These are phyloP conservation scores for Lactuca saligna DNA, from an alignment of 129 eudicot species.

Conservation along the genomic window DNA sequence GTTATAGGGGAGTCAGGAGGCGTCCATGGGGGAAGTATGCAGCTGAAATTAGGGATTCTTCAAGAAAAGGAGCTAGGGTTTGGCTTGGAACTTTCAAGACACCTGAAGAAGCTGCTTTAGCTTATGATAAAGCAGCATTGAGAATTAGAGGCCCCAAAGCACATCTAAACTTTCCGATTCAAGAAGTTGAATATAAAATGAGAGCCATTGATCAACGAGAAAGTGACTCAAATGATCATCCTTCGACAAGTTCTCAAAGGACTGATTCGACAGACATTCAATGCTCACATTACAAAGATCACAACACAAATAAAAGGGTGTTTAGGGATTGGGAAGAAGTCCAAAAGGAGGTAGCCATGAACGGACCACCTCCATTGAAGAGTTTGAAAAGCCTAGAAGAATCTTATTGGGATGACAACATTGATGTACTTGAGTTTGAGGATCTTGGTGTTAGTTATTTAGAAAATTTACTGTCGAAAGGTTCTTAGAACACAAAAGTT, in stretches of 20 bases:
- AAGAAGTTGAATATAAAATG: constrained; percentile 35
- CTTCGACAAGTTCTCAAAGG: background rate
- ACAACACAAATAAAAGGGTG: constrained; percentile 36
- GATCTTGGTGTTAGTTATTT: constrained; percentile 61
- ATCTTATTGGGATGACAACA: constrained; percentile 11
- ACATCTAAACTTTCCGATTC: constrained; percentile 56
- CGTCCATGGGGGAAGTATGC: constrained; percentile 94
- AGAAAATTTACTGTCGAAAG: constrained; percentile 49
- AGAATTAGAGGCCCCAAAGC: constrained; percentile 75
- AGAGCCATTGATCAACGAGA: constrained; percentile 12
- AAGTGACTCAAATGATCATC: constrained; percentile 16
- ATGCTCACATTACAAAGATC: constrained; percentile 6
- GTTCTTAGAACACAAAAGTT: constrained; percentile 4
- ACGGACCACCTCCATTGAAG: constrained; percentile 36
- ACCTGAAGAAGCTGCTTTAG: constrained; percentile 85
- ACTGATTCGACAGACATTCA: background rate
- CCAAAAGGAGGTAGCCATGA: constrained; percentile 25
- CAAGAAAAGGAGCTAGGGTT: constrained; percentile 61
- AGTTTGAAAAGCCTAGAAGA: constrained; percentile 39
- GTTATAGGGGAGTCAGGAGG: constrained; percentile 76
- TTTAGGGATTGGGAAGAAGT: constrained; percentile 38
- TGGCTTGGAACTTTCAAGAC: constrained; percentile 89
- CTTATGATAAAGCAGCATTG: constrained; percentile 87
- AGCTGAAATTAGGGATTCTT: constrained; percentile 83
- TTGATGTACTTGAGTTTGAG: constrained; percentile 47